A percentile compares a stretch with the other conserved stretches of the same genome.
These are phyloP conservation scores for Prinsepia uniflora DNA, from an alignment of 306 rosid genomes.

Conservation along the genomic window DNA sequence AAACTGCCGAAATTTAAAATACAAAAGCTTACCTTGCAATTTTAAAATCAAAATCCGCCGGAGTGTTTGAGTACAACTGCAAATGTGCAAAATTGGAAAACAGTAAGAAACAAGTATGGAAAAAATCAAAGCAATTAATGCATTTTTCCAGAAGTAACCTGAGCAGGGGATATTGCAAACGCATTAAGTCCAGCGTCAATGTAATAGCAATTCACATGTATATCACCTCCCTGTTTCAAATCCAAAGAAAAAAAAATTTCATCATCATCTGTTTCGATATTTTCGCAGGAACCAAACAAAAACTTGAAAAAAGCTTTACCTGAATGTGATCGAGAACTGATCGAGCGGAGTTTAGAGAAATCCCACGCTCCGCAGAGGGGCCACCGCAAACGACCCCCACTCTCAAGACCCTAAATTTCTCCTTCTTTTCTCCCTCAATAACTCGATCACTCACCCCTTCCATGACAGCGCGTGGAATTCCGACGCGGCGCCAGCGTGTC, in stretches of 20 bases:
- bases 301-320: conserved; percentile 23
- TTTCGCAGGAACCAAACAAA: conserved; percentile 20
- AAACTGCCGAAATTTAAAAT: conserved; percentile 9
- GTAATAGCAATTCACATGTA: conserved; percentile 79
- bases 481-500: conserved; percentile 1
- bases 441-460: conserved; percentile 28
- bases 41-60: conserved; percentile 95
- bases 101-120: not conserved
- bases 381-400: conserved; percentile 91
- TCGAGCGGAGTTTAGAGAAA: conserved; percentile 91
- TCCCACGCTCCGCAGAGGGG: conserved; percentile 95
- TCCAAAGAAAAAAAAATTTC: not conserved
- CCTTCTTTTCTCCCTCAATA: conserved; percentile 27
- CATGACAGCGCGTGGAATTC: conserved; percentile 31
- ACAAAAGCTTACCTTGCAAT: conserved; percentile 55
- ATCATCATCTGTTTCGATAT: not conserved
- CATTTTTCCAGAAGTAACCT: conserved; percentile 39
- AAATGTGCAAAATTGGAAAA: not conserved
- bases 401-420: conserved; percentile 38
- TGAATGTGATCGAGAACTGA: conserved; percentile 90
- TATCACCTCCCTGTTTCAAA: conserved; percentile 70
- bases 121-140: not conserved
- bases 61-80: conserved; percentile 93
- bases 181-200: conserved; percentile 73
- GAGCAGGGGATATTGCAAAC: conserved; percentile 80